Evolutionary conservation across 179 eudicot genomes (phyloP), one percentile per base, ranked within the genome.

Genomic region (Beta macrorhiza): DNA sequence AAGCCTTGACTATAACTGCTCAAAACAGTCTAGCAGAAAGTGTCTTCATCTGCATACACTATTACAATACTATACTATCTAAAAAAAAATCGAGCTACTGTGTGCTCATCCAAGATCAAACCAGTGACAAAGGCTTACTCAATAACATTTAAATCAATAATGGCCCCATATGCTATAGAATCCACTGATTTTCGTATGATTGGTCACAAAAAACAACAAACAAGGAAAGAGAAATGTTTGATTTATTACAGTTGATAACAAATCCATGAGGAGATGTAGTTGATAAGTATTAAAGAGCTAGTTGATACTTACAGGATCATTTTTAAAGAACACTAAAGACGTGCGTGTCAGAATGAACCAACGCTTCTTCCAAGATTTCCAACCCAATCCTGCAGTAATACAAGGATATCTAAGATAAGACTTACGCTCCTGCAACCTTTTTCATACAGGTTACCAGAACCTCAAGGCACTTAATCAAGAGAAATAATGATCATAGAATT

Each of bases 361-460:
- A 71, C 99, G 97, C 86, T 97, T 97, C 83, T 97, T 97, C 99
- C 99, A 97, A 68, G 97, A 95, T 85, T 92, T 97, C 99, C 99
- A 97, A 49, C 99, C 99, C 86, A 97, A 81, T 45, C 99, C 99
- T 97, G 97, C 89, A 89, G 77, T 57, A 85, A 81, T 68, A 79
- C 77, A 44, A 22, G 76, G 69, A 75, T 55, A 68, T 14, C 52
- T 22, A 64, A 68, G 13, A 69, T 49, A 17, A 83, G 25, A 29
- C 11, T 22, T 29, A 17, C 22, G 78, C 58, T 65, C 17, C 59
- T 53, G 22, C 25, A 68, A 64, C 19, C 65, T 7, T 51, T 47
- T 67, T 16, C 20, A 45, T 2, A 8, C 5, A 19, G 45, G 42
- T 45, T 20, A 61, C 57, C 20, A 52, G 71, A 58, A 16, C 42